phyloP scores from a whole-genome alignment of 257 asterid genomes.

The Lycium ferocissimum region DNA sequence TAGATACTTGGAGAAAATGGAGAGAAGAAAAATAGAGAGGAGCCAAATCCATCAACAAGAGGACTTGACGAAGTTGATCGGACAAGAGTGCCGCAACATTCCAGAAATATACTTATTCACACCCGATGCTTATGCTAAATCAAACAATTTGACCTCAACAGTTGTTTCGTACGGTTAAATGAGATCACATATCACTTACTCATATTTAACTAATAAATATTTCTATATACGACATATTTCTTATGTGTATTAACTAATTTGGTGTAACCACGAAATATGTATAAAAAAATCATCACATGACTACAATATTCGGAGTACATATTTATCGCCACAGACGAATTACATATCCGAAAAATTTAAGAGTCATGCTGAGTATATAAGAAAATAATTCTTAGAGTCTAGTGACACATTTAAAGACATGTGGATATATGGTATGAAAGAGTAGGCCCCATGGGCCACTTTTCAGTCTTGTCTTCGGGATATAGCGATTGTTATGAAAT shows the following conservation, averaged over 20 bases:
- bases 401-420: not conserved
- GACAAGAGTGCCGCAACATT: slow-evolving; percentile 28
- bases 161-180: no score
- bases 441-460: no score
- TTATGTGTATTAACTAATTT: not conserved
- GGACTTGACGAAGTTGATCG: slow-evolving; percentile 46
- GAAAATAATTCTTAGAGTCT: not conserved
- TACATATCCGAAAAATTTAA: no score
- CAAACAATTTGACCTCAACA: not conserved
- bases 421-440: not conserved
- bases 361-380: not conserved
- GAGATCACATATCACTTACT: no score
- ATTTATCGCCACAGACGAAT: accelerated
- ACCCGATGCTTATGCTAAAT: not conserved
- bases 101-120: not conserved
- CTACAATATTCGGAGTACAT: not conserved
- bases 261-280: not conserved
- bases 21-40: no score
- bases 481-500: no score
- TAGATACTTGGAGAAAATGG: no score
- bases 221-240: no score
- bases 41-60: not conserved
- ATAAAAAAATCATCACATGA: no score
- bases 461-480: no score
- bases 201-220: no score